Evolutionary conservation across 1,284 basidiomycete species (phyloP), one percentile per base, ranked within the genome.

Genomic region (Ceratobasidium theobromae): DNA sequence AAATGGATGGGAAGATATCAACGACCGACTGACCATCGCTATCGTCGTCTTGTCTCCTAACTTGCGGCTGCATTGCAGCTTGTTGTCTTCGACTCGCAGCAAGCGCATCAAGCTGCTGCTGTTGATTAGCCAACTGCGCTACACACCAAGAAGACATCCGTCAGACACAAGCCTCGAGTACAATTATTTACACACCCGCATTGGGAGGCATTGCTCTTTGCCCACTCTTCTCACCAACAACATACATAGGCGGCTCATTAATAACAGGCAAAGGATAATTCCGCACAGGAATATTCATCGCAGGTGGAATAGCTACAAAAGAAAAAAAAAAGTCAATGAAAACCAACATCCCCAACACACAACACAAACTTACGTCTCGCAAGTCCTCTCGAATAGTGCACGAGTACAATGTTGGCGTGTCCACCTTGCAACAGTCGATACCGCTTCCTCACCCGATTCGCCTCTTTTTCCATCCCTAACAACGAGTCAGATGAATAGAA

Each of bases 381-480:
- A 30, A 80, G 84, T 3, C 86, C 86, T 70, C 86, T 81, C 32
- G 82, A 79, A 73, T 91, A 92, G 72, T 91, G 88, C 0, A 90
- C 81, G 14, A 91, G 81, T 23, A 84, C 79, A 18, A 91, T 80
- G 65, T 84, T 82, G 0, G 85, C 81, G 70, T 88, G 83, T 0
- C 88, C 87, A 21, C 87, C 88, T 73, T 88, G 88, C 51, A 77
- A 68, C 33, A 92, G 78, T 35, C 89, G 85, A 73, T 83, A 92
- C 4, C 88, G 82, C 52, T 87, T 77, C 52, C 89, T 81, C 27
- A 85, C 73, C 32, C 89, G 84, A 74, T 80, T 86, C 23, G 89
- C 89, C 65, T 74, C 76, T 6, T 76, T 74, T 69, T 91, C 87
- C 49, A 48, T 40, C 21, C 32, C 45, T 60, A 32, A 25, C 30